Evolutionary conservation across 2,329 filamentous ascomycete genomes (phyloP), one percentile per base, ranked within the genome.

Genomic region (Fusarium anguioides): DNA sequence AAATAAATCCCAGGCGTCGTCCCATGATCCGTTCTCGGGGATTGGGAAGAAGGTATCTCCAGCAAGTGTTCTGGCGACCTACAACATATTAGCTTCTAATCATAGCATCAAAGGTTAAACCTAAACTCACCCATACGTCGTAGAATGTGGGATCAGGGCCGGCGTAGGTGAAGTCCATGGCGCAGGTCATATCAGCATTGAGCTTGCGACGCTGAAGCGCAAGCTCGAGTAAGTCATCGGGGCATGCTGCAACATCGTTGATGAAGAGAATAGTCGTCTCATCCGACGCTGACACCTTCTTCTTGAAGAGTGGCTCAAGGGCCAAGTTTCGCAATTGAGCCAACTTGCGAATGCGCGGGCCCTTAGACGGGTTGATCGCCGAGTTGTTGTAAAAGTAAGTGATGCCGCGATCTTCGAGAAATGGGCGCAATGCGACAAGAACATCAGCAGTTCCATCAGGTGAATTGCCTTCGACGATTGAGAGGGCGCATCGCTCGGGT

Each of bases 31-130:
- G 41, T 83, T 79, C 4, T 78, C 61, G 0, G 83, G 82, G n/a
- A 88, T 82, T 1, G 83, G 75, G 69, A 87, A 88, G 74, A 89
- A 88, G 0, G 79, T 77, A 68, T 88, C 84, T 6, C 87, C 86
- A 1, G 75, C 79, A 42, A 89, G 80, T 17, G 77, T 79, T 21
- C 86, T 81, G 2, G 83, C 81, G 24, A 87, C 78, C 85, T 64
- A 3, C 3, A 37, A 3, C 15, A 11, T 35, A 45, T 64, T 23
- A 64, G 59, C 14, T 12, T 29, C n/a, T 8, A 2, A 23, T 6
- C 18, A 1, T 1, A 12, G n/a, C n/a, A 11, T 3, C 11, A 7
- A 4, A 5, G 8, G 6, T 1, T 1, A 10, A 11, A n/a, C 1
- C 3, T 1, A 1, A 18, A 57, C 60, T 46, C 14, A 52, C 60